Evolutionary conservation across 306 rosid species (phyloP), one percentile per base, ranked within the genome.

Genomic region (Fragaria nilgerrensis): DNA sequence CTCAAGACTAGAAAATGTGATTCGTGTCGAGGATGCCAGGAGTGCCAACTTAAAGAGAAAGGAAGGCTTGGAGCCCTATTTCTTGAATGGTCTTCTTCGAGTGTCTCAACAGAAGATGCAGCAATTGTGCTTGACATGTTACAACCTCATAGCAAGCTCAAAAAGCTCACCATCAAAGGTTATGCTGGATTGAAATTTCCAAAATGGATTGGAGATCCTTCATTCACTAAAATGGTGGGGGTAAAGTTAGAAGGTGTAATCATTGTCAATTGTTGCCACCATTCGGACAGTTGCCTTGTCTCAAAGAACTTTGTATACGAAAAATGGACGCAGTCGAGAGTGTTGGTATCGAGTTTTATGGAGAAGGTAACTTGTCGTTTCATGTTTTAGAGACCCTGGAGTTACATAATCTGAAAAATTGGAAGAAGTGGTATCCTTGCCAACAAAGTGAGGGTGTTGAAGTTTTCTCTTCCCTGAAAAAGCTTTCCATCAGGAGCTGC

Each of bases 221-320:
- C n/a, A 36, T 70, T 78, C 44, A 20, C 63, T 32, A 22, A 59
- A 8, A 34, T 70, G 52, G 22, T 22, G 62, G 17, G 4, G 4
- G 14, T 76, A 41, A 76, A 25, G 5, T 64, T 76, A 48, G 12
- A 34, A 34, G 6, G 19, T 75, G 79, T 50, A 65, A 22, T 29
- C 37, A 36, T 1, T 75, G 79, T 44, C 37, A 19, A 8, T 75
- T 56, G 0, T 36, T 75, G 9, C 79, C 79, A 14, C 50, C 79
- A 20, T 20, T 65, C 3, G 50, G 73, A 15, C 49, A 48, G 7
- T 27, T 75, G 11, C 16, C 23, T 11, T 48, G 27, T 17, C 79
- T 75, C 64, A 48, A 65, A 48, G 5, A 1, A 5, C 78, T 62
- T 75, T 9, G 5, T 1, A 75, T 75, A 22, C 19, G 55, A 17